Evolutionary conservation across 2,329 filamentous ascomycete genomes (phyloP).

Genomic region (Fusarium nygamai): DNA sequence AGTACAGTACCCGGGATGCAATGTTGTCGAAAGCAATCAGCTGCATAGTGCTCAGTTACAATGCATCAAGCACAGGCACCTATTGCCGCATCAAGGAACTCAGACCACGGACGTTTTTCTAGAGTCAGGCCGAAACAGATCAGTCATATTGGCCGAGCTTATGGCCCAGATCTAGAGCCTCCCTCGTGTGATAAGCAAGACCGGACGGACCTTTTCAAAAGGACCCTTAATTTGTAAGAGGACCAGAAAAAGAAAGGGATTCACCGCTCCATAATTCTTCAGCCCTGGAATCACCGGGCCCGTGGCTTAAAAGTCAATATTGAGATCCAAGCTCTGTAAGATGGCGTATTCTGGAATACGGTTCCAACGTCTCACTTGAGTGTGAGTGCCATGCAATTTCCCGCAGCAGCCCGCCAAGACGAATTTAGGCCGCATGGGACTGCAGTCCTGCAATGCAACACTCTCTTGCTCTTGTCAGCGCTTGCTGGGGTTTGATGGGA

Average conservation of each 20-base stretch:
- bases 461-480: background rate
- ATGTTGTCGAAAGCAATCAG: slow-evolving; percentile 14
- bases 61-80: slow-evolving; percentile 9
- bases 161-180: background rate
- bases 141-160: slow-evolving; percentile 11
- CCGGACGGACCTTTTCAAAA: background rate
- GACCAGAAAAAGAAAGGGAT: background rate
- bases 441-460: slow-evolving; percentile 14
- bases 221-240: slow-evolving; percentile 3
- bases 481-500: background rate
- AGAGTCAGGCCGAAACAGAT: slow-evolving; percentile 2
- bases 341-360: slow-evolving; percentile 29
- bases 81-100: background rate
- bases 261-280: slow-evolving; percentile 13
- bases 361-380: slow-evolving; percentile 13
- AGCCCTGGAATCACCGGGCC: slow-evolving; percentile 8
- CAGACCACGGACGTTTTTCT: background rate
- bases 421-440: background rate
- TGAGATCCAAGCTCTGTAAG: slow-evolving; percentile 16
- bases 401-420: background rate
- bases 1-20: background rate
- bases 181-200: slow-evolving; percentile 1
- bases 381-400: slow-evolving; percentile 13
- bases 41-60: slow-evolving; percentile 26
- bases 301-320: slow-evolving; percentile 2